Base-by-base conservation (phyloP, 2,329 filamentous ascomycete genomes). In the Colletotrichum gloeosporioides region DNA sequence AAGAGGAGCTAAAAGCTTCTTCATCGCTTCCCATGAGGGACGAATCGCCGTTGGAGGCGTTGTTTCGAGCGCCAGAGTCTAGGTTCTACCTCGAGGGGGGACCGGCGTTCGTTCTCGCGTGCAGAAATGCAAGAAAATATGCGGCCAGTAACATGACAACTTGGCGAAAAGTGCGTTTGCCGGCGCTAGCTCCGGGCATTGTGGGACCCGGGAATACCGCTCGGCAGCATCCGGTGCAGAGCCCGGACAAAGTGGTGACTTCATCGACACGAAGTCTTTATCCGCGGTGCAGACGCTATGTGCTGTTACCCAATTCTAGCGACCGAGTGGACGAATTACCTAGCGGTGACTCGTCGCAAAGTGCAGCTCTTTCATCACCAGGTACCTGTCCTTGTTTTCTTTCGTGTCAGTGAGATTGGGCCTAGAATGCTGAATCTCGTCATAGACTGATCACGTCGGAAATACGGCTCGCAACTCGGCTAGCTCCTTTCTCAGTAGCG, bases 221-320 rank as follows among this genome's bases (percentile, higher is more conserved):
- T 15, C 55, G 55, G 67, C 49, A 65, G 64, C 44, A 27, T 61
- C 73, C 73, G 76, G 65, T 31, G 39, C 15, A 66, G 25, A 34
- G 39, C 55, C 69, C 63, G 68, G 44, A 25, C 39, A 57, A 62
- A 77, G 69, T 73, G 76, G 64, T 77, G 76, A 77, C 76, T 77
- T 77, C 76, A 77, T 77, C 64, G 73, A 67, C 27, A 63, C 31
- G 64, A 22, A 74, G 16, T 69, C 18, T 16, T 34, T 55, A 53
- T 18, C 5, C 16, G 22, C 34, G 62, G 32, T 5, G 27, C 31
- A 62, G 59, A 62, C 18, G 18, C 59, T 53, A 53, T 53, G 44
- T 22, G 12, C 29, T 62, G 27, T 32, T 29, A 62, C 29, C 59
- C 12, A 31, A 62, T 22, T 62, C 2, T 34, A 6, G 9, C 32